A percentile compares a stretch with the other conserved stretches of the same genome.
Evolutionary conservation across 208 protist species (phyloP).

Genomic region (Phytomonas sp.): DNA sequence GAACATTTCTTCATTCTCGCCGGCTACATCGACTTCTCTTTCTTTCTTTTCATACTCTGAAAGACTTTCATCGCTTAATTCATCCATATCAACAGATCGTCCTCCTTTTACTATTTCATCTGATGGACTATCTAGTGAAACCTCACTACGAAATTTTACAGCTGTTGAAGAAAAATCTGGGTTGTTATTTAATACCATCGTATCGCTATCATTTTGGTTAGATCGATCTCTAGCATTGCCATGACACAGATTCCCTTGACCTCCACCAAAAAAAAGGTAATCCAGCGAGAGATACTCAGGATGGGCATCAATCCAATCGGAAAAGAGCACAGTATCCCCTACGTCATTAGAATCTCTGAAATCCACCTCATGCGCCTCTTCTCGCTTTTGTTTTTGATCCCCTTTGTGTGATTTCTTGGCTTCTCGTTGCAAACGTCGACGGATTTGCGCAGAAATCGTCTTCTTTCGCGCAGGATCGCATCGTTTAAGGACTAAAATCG

Average conservation of each 20-base stretch:
- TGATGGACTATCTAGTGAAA: no score
- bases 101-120: no score
- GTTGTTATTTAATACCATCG: neutral
- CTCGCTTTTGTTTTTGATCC: neutral
- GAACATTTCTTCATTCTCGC: constrained; percentile 1
- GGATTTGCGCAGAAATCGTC: constrained; percentile 6
- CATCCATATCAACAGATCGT: no score
- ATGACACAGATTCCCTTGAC: constrained; percentile 1
- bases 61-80: no score
- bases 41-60: neutral
- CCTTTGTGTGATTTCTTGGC: neutral
- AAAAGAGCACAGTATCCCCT: constrained; percentile 21
- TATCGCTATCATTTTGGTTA: neutral
- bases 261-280: constrained; percentile 17
- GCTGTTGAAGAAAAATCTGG: neutral
- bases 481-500: constrained; percentile 36
- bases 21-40: neutral
- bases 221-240: neutral
- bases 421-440: neutral
- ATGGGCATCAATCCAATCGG: constrained; percentile 47
- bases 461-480: constrained; percentile 12
- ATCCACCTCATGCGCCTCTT: neutral
- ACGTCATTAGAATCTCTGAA: constrained; percentile 1
- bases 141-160: no score
- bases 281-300: constrained; percentile 41